A percentile compares a stretch with the other conserved stretches of the same genome.
phyloP scores from a whole-genome alignment of 805 yeast genomes.

The Cyberlindnera lachancei region DNA sequence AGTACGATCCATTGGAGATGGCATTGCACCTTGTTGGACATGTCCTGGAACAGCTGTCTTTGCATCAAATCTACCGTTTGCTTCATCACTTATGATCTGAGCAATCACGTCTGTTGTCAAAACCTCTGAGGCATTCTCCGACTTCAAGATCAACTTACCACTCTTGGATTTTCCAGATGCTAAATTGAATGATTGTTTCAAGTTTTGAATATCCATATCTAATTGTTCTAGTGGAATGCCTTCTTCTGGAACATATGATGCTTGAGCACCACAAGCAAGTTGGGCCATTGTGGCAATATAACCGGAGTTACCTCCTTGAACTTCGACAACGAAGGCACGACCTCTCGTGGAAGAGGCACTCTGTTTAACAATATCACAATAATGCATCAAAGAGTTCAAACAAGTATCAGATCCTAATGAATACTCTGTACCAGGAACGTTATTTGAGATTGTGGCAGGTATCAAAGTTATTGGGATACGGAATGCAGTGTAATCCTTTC shows the following conservation, averaged over 20 bases:
- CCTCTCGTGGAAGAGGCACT: constrained; percentile 73
- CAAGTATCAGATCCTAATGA: constrained; percentile 74
- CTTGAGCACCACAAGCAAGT: constrained; percentile 64
- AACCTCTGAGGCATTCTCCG: constrained; percentile 66
- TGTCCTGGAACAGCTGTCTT: constrained; percentile 82
- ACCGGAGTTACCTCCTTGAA: constrained; percentile 83
- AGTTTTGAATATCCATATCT: constrained; percentile 55
- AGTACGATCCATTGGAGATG: constrained; percentile 72
- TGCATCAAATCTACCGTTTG: constrained; percentile 61
- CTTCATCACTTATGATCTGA: constrained; percentile 55
- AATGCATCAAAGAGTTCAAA: constrained; percentile 58
- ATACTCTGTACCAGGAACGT: constrained; percentile 78
- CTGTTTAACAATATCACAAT: constrained; percentile 75
- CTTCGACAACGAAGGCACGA: constrained; percentile 74
- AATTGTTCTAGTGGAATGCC: constrained; percentile 52
- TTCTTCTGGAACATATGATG: constrained; percentile 72
- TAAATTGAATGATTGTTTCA: constrained; percentile 50
- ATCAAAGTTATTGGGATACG: constrained; percentile 70
- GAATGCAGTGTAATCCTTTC: constrained; percentile 59
- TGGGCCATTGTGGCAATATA: constrained; percentile 66
- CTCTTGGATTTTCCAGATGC: constrained; percentile 59
- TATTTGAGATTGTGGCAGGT: constrained; percentile 76
- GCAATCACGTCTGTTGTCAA: constrained; percentile 61
- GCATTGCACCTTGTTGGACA: constrained; percentile 78
- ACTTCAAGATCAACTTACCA: constrained; percentile 64